Conservation (phyloP, 2,329 filamentous ascomycete species). For the Pestalotiopsis sp. region DNA sequence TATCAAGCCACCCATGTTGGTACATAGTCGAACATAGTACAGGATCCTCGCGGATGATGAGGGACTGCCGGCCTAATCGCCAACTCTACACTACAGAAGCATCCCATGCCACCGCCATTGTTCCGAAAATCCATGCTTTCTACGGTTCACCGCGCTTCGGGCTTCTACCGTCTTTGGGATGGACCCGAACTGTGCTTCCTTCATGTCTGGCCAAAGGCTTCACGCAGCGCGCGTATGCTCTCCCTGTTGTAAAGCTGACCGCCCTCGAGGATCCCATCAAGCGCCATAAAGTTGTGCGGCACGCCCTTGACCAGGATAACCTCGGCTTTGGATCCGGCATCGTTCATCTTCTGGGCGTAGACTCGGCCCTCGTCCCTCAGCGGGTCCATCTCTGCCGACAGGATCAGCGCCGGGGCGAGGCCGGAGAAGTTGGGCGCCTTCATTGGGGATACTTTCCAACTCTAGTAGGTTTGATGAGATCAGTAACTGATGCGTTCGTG, state of each 20-base stretch:
- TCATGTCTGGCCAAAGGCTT: neutral
- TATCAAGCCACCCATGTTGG: neutral
- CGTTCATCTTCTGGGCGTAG: constrained; percentile 9
- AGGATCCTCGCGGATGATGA: neutral
- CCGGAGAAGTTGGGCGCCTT: neutral
- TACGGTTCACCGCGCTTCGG: neutral
- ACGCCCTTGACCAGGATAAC: constrained; percentile 7
- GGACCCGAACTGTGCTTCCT: neutral
- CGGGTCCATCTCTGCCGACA: constrained; percentile 6
- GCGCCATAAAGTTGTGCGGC: constrained; percentile 6
- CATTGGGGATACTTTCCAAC: constrained; percentile 8
- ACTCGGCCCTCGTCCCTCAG: constrained; percentile 1
- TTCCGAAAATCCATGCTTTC: neutral
- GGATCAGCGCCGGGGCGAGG: constrained; percentile 1
- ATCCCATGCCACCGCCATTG: neutral
- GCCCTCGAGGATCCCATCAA: constrained; percentile 1
- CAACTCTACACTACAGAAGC: neutral
- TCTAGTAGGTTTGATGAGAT: neutral
- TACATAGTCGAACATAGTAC: neutral
- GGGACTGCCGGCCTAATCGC: neutral
- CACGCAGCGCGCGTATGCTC: neutral
- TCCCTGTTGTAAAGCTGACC: constrained; percentile 5
- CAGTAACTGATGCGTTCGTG: neutral
- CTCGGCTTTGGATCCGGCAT: constrained; percentile 5
- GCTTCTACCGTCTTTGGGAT: neutral